These are phyloP conservation scores for Oryza longistaminata DNA, from an alignment of 176 grass and related monocot genomes.

Conservation along the genomic window DNA sequence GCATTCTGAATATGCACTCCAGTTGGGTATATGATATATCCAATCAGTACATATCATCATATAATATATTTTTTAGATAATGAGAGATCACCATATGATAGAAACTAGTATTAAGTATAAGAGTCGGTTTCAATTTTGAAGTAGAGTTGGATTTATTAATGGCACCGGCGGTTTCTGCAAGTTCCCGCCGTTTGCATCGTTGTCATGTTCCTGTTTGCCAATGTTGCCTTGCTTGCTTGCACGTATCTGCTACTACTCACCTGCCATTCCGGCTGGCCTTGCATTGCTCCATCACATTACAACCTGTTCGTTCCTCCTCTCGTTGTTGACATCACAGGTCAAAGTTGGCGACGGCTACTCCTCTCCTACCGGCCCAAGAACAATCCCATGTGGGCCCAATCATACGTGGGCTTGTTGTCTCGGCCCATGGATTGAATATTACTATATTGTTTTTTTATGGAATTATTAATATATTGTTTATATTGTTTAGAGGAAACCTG, in stretches of 20 bases:
- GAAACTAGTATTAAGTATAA: not conserved
- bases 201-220: conserved; percentile 7
- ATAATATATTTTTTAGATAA: too few relatives aligned
- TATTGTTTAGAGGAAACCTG: not conserved
- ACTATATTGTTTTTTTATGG: too few relatives aligned
- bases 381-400: not conserved
- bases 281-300: not conserved
- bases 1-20: not conserved
- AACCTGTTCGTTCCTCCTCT: not conserved
- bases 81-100: not conserved
- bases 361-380: conserved; percentile 17
- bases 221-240: conserved; percentile 1
- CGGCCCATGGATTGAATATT: not conserved
- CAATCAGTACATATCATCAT: not conserved
- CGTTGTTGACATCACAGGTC: not conserved
- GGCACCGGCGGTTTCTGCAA: not conserved
- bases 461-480: not conserved
- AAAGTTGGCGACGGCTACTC: not conserved
- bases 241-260: conserved; percentile 14
- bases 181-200: not conserved
- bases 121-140: not conserved
- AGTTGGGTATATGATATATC: not conserved
- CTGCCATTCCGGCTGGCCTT: not conserved
- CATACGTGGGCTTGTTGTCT: not conserved
- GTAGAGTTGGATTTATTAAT: not conserved